Evolutionary conservation across 208 protist species (phyloP).

Genomic region (Crithidia acanthocephali): DNA sequence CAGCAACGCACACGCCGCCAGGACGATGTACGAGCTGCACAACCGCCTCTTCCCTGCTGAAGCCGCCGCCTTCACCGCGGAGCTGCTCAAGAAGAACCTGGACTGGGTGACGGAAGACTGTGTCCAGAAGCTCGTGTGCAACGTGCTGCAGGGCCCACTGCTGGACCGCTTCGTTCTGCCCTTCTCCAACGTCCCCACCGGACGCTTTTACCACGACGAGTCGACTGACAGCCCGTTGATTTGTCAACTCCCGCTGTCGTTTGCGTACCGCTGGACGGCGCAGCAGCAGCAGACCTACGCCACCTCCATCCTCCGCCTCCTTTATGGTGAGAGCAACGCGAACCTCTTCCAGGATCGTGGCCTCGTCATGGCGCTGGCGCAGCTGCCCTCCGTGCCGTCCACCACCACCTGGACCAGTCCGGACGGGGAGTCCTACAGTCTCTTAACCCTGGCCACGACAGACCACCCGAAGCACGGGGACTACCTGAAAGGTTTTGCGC

Average conservation of each 20-base stretch:
- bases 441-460: slow-evolving; percentile 19
- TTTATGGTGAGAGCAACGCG: neutral
- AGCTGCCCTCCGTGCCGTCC: slow-evolving; percentile 22
- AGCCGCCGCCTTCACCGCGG: neutral
- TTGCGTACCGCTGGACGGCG: slow-evolving; percentile 31
- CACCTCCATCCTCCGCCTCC: slow-evolving; percentile 9
- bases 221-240: neutral
- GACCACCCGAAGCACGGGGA: slow-evolving; percentile 17
- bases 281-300: slow-evolving; percentile 36
- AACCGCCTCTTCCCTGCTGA: slow-evolving; percentile 7
- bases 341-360: neutral
- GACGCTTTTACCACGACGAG: slow-evolving; percentile 20
- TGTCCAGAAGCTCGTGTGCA: slow-evolving; percentile 20
- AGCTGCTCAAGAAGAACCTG: neutral
- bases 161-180: neutral
- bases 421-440: slow-evolving; percentile 14
- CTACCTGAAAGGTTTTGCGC: slow-evolving; percentile 17
- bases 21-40: neutral
- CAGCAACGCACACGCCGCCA: neutral
- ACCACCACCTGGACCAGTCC: slow-evolving; percentile 16
- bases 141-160: slow-evolving; percentile 17
- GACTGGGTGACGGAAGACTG: slow-evolving; percentile 14
- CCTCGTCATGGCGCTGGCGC: slow-evolving; percentile 8
- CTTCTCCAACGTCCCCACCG: neutral
- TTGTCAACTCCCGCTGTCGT: slow-evolving; percentile 6